phyloP scores from a whole-genome alignment of 306 rosid species.

The Castanospermum australe region DNA sequence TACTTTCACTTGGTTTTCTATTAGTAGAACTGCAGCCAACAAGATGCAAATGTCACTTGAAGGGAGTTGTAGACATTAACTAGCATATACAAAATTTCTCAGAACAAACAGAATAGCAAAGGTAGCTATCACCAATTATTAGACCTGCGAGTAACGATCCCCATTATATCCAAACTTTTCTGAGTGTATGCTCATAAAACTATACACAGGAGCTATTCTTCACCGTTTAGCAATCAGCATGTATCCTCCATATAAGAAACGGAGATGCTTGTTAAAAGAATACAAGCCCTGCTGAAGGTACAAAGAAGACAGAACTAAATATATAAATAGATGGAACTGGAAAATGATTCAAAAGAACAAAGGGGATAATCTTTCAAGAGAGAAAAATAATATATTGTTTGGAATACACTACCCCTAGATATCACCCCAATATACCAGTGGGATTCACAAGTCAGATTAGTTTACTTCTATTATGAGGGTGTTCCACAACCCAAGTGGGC shows the following conservation, averaged over 20 bases:
- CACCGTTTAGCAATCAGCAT: slow-evolving; percentile 37
- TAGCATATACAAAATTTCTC: not conserved
- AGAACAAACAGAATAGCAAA: slow-evolving; percentile 8
- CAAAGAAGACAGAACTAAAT: slow-evolving; percentile 32
- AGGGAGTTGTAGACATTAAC: slow-evolving; percentile 7
- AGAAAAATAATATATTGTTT: not conserved
- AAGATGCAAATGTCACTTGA: slow-evolving; percentile 32
- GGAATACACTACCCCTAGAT: not conserved
- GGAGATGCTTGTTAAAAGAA: slow-evolving; percentile 27
- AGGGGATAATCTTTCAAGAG: not conserved
- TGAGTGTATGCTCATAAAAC: slow-evolving; percentile 42
- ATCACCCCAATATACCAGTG: slow-evolving; percentile 5
- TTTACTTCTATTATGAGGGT: not conserved
- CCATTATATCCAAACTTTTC: slow-evolving; percentile 66
- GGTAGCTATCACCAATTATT: slow-evolving; percentile 9
- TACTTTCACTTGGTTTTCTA: slow-evolving; percentile 83
- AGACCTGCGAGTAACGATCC: slow-evolving; percentile 78
- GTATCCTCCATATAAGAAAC: slow-evolving; percentile 33
- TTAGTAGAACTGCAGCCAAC: slow-evolving; percentile 57
- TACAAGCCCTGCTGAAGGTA: slow-evolving; percentile 41
- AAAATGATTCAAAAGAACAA: slow-evolving; percentile 17
- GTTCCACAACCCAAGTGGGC: not conserved
- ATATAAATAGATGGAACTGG: slow-evolving; percentile 31
- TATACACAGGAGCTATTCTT: slow-evolving; percentile 44
- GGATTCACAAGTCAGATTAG: not conserved